Base-by-base conservation (phyloP, 306 rosid genomes). In the Begonia peltatifolia region DNA sequence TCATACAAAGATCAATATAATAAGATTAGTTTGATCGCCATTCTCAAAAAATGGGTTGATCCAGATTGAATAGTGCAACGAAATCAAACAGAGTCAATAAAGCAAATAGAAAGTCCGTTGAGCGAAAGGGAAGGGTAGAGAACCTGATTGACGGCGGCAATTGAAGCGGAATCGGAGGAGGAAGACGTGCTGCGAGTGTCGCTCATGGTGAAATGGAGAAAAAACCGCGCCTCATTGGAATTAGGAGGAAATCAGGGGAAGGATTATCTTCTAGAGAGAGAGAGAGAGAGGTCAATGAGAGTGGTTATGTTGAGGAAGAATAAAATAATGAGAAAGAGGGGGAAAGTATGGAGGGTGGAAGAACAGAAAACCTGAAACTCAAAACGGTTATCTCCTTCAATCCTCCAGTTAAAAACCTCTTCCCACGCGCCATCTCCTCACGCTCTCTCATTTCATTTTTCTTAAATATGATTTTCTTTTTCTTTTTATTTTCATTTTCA, bases 171-270 rank as follows among this genome's bases (percentile, higher is more conserved):
- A 18, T 81, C 89, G 6, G 86, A 73, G 41, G 77, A 60, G 6
- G 77, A 77, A 8, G 87, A 76, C 62, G 54, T 61, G 67, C 85
- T 55, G 42, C 61, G 84, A 51, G 94, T 78, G 55, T 75, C 73
- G 78, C 64, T 80, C 92, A 86, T 66, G 60, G 54, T 47, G 59
- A 61, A 59, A 41, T 47, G 48, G 48, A 44, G 38, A 7, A 30
- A 30, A 30, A 30, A 30, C 8, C 38, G 38, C 38, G 38, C 38
- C 3, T 30, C 38, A 30, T 30, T 30, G 38, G 38, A 30, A 7
- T 20, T 20, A 46, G 49, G 14, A 46, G 49, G 14, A 17, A 46
- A 14, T 12, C 50, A 12, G 13, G 13, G 2, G 16, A 47, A 47
- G 16, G 50, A 11, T 15, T 1, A 47, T 15, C 16, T 15, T 4